These are phyloP conservation scores for Saccharomyces eubayanus DNA, from an alignment of 805 yeast genomes.

Conservation along the genomic window DNA sequence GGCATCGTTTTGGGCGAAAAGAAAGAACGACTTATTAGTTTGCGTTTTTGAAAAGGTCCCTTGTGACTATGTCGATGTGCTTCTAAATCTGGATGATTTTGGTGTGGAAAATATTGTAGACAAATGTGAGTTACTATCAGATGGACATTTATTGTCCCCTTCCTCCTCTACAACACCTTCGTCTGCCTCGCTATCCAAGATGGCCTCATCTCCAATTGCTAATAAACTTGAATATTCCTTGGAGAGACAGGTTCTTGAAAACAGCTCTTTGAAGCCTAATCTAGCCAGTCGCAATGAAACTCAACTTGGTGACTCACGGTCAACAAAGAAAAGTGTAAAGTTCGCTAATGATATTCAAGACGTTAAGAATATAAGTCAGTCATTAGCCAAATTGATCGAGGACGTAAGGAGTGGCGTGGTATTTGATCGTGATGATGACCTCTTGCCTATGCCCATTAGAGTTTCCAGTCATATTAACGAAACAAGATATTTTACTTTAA, in stretches of 20 bases:
- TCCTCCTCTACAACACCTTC: conserved; percentile 27
- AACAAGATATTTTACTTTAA: conserved; percentile 52
- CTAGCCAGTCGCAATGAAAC: neutral
- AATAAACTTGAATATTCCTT: neutral
- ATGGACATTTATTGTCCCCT: conserved; percentile 31
- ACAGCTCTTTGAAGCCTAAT: neutral
- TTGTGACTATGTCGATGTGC: conserved; percentile 55
- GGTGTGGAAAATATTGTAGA: conserved; percentile 21
- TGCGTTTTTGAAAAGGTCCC: conserved; percentile 85
- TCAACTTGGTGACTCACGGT: conserved; percentile 1
- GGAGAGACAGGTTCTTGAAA: neutral
- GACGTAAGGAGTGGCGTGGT: conserved; percentile 25
- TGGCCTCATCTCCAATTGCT: conserved; percentile 43
- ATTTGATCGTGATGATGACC: conserved; percentile 21
- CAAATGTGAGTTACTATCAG: conserved; percentile 15
- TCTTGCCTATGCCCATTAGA: conserved; percentile 27
- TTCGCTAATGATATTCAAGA: conserved; percentile 23
- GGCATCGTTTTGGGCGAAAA: conserved; percentile 89
- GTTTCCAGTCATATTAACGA: conserved; percentile 40
- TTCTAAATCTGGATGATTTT: conserved; percentile 32
- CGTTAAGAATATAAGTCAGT: conserved; percentile 20
- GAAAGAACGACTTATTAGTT: conserved; percentile 58
- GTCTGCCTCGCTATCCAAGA: conserved; percentile 71
- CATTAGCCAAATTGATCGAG: conserved; percentile 21
- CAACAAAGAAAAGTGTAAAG: conserved; percentile 20